Conservation (phyloP, 1,284 basidiomycete genomes). For the Boletus calvinii region DNA sequence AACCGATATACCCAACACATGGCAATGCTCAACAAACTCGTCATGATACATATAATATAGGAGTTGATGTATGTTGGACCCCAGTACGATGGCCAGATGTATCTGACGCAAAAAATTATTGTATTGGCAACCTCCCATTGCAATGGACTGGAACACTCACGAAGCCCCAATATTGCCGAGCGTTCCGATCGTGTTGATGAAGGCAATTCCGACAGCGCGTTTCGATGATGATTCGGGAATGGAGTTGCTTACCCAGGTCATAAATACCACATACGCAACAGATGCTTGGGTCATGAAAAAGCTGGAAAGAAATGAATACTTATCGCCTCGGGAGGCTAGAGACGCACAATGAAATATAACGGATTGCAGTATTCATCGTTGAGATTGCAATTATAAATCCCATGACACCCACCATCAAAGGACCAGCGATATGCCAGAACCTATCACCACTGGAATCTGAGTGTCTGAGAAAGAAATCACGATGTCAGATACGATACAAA, state of each 20-base stretch:
- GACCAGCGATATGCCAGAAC: slow-evolving; percentile 50
- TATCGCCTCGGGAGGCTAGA: neutral
- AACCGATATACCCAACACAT: slow-evolving; percentile 56
- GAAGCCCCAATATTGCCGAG: slow-evolving; percentile 54
- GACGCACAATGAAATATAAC: slow-evolving; percentile 49
- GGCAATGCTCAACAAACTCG: slow-evolving; percentile 43
- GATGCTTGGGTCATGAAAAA: slow-evolving; percentile 57
- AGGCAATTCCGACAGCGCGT: slow-evolving; percentile 51
- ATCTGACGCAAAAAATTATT: slow-evolving; percentile 32
- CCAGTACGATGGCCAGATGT: slow-evolving; percentile 41
- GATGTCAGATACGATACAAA: neutral
- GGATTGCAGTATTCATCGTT: slow-evolving; percentile 49
- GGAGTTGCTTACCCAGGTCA: slow-evolving; percentile 51
- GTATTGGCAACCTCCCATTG: neutral
- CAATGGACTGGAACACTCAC: slow-evolving; percentile 33
- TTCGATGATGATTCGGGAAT: slow-evolving; percentile 48
- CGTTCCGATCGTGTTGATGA: slow-evolving; percentile 51
- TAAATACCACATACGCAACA: slow-evolving; percentile 49
- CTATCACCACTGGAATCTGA: slow-evolving; percentile 51
- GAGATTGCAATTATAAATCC: slow-evolving; percentile 57
- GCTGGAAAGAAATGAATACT: slow-evolving; percentile 23
- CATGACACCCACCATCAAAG: slow-evolving; percentile 45
- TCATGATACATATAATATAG: slow-evolving; percentile 51
- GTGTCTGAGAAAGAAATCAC: slow-evolving; percentile 40
- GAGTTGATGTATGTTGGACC: slow-evolving; percentile 38